A percentile compares a stretch with the other conserved stretches of the same genome.
Evolutionary conservation across 768 basidiomycete species (phyloP).

Genomic region (Coprinopsis sp.): DNA sequence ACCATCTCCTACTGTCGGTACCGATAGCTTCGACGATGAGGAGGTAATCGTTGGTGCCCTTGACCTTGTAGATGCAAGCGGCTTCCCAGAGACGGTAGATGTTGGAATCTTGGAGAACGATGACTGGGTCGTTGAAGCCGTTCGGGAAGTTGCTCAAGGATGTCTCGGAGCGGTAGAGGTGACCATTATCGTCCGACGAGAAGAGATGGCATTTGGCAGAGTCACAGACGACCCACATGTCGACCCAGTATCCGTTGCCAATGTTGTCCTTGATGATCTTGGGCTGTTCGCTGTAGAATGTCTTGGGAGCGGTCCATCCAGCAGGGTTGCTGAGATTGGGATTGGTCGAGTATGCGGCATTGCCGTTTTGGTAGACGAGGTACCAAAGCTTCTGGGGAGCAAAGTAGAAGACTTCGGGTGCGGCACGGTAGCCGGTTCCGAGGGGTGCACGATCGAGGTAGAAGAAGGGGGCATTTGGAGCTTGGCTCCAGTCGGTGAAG

Average conservation of each 20-base stretch:
- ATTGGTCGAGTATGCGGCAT: conserved; percentile 18
- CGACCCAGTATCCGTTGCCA: conserved; percentile 16
- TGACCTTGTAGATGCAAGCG: no score
- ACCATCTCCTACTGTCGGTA: conserved; percentile 11
- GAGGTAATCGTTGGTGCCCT: conserved; percentile 9
- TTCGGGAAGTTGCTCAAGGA: conserved; percentile 15
- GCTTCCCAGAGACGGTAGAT: conserved; percentile 12
- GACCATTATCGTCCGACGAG: conserved; percentile 20
- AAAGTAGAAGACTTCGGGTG: conserved; percentile 18
- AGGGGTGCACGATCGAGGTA: conserved; percentile 15
- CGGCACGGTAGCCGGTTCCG: conserved; percentile 17
- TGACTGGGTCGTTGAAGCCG: conserved; percentile 16
- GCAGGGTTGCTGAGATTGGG: conserved; percentile 14
- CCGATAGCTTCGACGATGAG: conserved; percentile 18
- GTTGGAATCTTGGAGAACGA: conserved; percentile 14
- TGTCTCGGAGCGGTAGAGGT: conserved; percentile 17
- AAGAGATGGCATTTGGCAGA: conserved; percentile 15
- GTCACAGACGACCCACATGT: conserved; percentile 22
- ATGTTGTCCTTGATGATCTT: conserved; percentile 15
- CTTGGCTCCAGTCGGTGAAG: conserved; percentile 15
- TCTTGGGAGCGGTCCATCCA: conserved; percentile 15
- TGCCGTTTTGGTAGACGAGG: conserved; percentile 16
- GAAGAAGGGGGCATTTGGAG: conserved; percentile 3
- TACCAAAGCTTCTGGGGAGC: conserved; percentile 19
- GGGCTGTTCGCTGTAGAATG: conserved; percentile 12